Percentiles rank a stretch among this genome's conserved stretches.
Conservation (phyloP, 352 stramenopile genomes). For the Pilasporangium apinafurcum region DNA sequence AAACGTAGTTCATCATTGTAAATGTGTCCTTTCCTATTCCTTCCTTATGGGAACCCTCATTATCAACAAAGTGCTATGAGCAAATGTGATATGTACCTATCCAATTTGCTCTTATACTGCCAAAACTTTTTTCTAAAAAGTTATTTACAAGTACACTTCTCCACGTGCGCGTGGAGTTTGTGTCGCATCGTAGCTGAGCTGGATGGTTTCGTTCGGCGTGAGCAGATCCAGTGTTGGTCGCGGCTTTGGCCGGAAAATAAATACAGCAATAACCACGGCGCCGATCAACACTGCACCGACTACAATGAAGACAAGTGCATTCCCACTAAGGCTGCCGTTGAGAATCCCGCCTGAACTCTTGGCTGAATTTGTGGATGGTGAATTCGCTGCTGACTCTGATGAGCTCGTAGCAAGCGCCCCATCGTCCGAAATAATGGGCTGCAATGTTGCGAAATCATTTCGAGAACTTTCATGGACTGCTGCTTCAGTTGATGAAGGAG, state of each 20-base stretch:
- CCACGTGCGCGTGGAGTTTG: constrained; percentile 16
- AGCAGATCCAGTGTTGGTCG: constrained; percentile 15
- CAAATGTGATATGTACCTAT: no score
- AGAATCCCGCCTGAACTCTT: constrained; percentile 1
- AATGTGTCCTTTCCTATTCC: no score
- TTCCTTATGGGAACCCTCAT: no score
- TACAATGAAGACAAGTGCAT: constrained; percentile 11
- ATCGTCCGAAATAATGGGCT: constrained; percentile 7
- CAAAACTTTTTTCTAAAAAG: constrained; percentile 14
- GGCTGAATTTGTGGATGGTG: constrained; percentile 1
- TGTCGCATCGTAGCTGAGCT: constrained; percentile 18
- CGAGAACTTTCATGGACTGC: no score
- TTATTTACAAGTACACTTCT: constrained; percentile 10
- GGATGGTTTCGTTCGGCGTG: constrained; percentile 6
- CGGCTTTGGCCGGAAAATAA: constrained; percentile 4
- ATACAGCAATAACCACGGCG: constrained; percentile 5
- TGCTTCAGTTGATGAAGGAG: no score
- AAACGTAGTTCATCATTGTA: no score
- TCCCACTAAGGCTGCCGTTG: not conserved
- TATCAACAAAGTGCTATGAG: no score
- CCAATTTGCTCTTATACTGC: constrained; percentile 1
- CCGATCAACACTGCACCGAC: constrained; percentile 2
- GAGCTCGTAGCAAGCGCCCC: no score
- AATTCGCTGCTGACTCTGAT: not conserved
- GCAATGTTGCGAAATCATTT: constrained; percentile 12